Base-by-base conservation (phyloP, 129 eudicot genomes). In the Pittosporum tobira region DNA sequence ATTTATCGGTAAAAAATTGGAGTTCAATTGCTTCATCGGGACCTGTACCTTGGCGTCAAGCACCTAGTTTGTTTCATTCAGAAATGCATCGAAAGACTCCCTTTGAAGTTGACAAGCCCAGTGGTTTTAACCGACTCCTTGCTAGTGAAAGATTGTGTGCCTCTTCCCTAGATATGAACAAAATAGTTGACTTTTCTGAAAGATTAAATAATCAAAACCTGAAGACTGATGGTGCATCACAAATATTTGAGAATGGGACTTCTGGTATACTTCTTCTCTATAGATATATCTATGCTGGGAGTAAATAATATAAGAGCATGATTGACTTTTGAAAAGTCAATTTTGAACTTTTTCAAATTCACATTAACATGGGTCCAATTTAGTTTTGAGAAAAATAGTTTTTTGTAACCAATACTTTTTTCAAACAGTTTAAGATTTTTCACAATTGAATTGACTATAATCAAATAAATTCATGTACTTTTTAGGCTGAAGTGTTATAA, bases 1-100 rank as follows among this genome's bases (percentile, higher is more conserved):
- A 80, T 20, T 19, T 67, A 18, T 63, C 91, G 24, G 64, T 68
- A 14, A 87, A 67, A 64, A 68, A 64, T 61, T 80, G 85, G 88
- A 70, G 69, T 70, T 61, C 75, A 3, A 57, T 87, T 51, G 71
- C 85, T 56, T 81, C 83, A 64, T 73, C 95, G 30, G 81, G 88
- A 36, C 93, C 85, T 42, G 83, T 83, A 26, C 88, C 85, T 57
- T 87, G 96, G 96, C 88, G 71, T 45, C 96, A 83, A 73, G 83
- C 88, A 63, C 85, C 95, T 42, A 63, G 51, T 72, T 64, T 83
- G 59, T 80, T 74, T 61, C 74, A 61, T 64, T 70, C 69, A 36
- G 75, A 79, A 55, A 57, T 60, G 63, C 73, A 71, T 29, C 69
- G 62, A n/a, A 66, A 42, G 61, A 53, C n/a, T 45, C 50, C 75